Evolutionary conservation across 495 filamentous ascomycete genomes (phyloP), one percentile per base, ranked within the genome.

Genomic region (Endocarpon pusillum): DNA sequence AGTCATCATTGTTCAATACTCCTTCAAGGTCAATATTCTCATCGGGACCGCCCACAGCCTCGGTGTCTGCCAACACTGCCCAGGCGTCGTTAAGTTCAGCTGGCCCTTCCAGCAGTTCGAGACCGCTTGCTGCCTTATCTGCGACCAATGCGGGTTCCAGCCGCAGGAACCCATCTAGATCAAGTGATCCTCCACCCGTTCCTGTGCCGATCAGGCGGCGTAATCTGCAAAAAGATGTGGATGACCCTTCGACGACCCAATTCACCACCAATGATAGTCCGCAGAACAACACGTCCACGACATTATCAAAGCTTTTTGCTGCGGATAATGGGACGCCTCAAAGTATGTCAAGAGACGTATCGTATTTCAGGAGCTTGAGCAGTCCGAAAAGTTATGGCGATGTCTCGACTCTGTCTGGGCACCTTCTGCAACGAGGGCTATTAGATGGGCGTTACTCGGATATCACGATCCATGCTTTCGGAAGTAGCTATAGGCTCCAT

Each of bases 361-460:
- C n/a, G n/a, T n/a, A n/a, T n/a, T n/a, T n/a, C n/a, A n/a, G n/a
- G n/a, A n/a, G n/a, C n/a, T n/a, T n/a, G n/a, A n/a, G n/a, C n/a
- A n/a, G n/a, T n/a, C n/a, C n/a, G 2, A 40, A 33, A 49, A 17
- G 49, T 32, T 39, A 54, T 8, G 46, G 51, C 3, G 61, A 66
- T 26, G 45, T 53, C 15, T 52, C 62, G 9, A 57, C 62, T 21
- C 51, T 73, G 17, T 63, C 67, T 2, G 56, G 62, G 17, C 71
- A 73, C 42, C 53, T 73, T 20, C 71, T 68, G 45, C 64, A 52
- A 16, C 61, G 68, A n/a, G 69, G 69, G 9, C 54, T 73, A 30
- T 39, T 66, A 17, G 53, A 60, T 22, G 69, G 69, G 7, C 53
- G 60, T n/a, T 67, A 73, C 38, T 69, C 64, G 4, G 69, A 73